These are phyloP conservation scores for Chaetomiaceae sp. DNA, from an alignment of 2,329 filamentous ascomycete genomes.

Conservation along the genomic window DNA sequence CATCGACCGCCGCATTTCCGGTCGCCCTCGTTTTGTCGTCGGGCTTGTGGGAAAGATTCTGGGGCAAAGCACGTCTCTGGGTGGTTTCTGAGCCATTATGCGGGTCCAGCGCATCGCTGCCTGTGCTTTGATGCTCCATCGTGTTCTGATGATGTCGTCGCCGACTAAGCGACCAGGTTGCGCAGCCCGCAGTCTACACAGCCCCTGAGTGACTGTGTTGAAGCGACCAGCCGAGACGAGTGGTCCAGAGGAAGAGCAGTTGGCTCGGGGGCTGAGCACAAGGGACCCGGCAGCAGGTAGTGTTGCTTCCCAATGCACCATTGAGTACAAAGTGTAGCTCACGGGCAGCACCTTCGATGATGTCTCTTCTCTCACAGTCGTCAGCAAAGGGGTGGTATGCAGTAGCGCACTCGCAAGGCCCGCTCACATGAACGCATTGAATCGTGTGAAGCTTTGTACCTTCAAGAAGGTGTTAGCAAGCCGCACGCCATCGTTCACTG, in stretches of 20 bases:
- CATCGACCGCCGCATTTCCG: neutral
- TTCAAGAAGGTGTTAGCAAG: too few species aligned
- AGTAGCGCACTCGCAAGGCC: too few species aligned
- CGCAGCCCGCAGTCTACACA: neutral
- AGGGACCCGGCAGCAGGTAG: neutral
- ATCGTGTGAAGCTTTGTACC: too few species aligned
- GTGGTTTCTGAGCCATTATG: neutral
- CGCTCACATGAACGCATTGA: too few species aligned
- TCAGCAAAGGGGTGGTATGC: too few species aligned
- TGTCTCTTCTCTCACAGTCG: too few species aligned
- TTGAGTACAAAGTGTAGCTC: too few species aligned
- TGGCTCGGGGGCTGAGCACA: slow-evolving; percentile 2
- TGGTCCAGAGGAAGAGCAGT: neutral
- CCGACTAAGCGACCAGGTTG: slow-evolving; percentile 7
- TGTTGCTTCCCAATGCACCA: too few species aligned
- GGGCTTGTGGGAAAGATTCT: neutral
- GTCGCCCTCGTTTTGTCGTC: slow-evolving; percentile 11
- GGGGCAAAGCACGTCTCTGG: neutral
- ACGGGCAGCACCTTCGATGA: too few species aligned
- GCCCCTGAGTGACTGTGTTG: neutral
- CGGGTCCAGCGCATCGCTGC: neutral
- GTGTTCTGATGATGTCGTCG: neutral
- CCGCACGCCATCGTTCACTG: too few species aligned
- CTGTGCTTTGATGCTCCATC: slow-evolving; percentile 1
- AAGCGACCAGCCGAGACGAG: neutral